Percentiles rank a stretch among this genome's conserved stretches.
Evolutionary conservation across 139 green algal genomes (phyloP).

Genomic region (Picochlorum sp.): DNA sequence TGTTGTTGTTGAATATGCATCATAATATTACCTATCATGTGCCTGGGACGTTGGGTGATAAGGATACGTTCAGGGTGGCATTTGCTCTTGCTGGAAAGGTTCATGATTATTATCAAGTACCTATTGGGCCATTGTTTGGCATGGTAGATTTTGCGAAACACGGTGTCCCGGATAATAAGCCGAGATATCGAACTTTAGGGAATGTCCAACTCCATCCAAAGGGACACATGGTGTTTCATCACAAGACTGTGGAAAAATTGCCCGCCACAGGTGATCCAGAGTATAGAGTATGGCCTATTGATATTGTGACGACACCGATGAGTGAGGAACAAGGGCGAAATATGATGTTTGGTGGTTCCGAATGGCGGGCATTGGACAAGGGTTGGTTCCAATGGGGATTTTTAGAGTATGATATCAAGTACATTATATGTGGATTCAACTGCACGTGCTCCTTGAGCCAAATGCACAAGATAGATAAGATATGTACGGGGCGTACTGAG

Average conservation of each 20-base stretch:
- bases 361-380: not conserved
- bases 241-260: conserved; percentile 2
- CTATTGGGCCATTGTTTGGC: not conserved
- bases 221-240: not conserved
- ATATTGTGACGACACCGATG: not conserved
- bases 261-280: not conserved
- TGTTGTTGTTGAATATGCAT: conserved; percentile 31
- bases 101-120: not conserved
- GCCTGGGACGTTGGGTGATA: conserved; percentile 23
- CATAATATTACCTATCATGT: conserved; percentile 13
- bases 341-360: not conserved
- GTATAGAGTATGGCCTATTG: not conserved
- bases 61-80: conserved; percentile 33
- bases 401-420: not conserved
- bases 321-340: not conserved
- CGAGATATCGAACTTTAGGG: not conserved
- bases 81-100: conserved; percentile 25
- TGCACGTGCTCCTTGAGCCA: not conserved
- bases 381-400: conserved; percentile 1
- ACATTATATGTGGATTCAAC: not conserved
- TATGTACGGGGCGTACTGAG: not conserved
- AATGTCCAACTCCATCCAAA: not conserved
- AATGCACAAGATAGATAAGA: conserved; percentile 5
- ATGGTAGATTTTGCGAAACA: not conserved
- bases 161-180: not conserved